Percentiles rank a stretch among this genome's conserved stretches.
Conservation (phyloP, 768 basidiomycete genomes). For the Fomitopsis serialis region DNA sequence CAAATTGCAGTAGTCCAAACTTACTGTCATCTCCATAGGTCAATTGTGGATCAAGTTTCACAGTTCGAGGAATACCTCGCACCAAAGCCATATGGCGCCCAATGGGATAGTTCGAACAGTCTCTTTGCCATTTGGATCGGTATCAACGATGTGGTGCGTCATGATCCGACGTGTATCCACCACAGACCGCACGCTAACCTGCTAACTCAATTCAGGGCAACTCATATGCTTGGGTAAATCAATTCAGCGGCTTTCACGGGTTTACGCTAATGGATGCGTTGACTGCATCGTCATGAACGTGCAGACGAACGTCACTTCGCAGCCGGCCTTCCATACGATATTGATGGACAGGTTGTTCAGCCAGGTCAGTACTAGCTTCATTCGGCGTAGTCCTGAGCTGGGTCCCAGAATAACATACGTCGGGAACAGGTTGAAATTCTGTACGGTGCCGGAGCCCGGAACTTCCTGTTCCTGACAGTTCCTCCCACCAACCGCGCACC, state of each 20-base stretch:
- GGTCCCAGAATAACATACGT: not conserved
- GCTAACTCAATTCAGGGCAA: conserved; percentile 33
- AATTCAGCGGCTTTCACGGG: conserved; percentile 6
- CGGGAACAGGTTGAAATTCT: conserved; percentile 39
- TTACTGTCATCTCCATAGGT: conserved; percentile 5
- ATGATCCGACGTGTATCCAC: not conserved
- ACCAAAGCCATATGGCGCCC: conserved; percentile 25
- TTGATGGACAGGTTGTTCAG: conserved; percentile 29
- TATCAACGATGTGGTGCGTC: conserved; percentile 30
- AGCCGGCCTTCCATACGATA: conserved; percentile 25
- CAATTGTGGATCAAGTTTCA: conserved; percentile 30
- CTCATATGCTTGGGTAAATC: conserved; percentile 40
- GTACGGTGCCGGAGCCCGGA: conserved; percentile 34
- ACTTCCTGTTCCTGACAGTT: conserved; percentile 35
- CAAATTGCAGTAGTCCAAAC: not conserved
- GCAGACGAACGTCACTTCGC: conserved; percentile 31
- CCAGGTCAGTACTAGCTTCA: conserved; percentile 18
- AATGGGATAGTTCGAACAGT: conserved; percentile 28
- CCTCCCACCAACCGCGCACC: conserved; percentile 35
- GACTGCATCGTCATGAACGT: not conserved
- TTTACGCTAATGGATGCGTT: not conserved
- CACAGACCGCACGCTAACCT: not conserved
- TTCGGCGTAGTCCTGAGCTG: conserved; percentile 21
- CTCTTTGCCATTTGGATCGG: conserved; percentile 33
- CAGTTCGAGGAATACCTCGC: conserved; percentile 29